Percentiles rank a stretch among this genome's conserved stretches.
These are phyloP conservation scores for Aaosphaeria pasadenensis DNA, from an alignment of 2,329 filamentous ascomycete genomes.

Conservation along the genomic window DNA sequence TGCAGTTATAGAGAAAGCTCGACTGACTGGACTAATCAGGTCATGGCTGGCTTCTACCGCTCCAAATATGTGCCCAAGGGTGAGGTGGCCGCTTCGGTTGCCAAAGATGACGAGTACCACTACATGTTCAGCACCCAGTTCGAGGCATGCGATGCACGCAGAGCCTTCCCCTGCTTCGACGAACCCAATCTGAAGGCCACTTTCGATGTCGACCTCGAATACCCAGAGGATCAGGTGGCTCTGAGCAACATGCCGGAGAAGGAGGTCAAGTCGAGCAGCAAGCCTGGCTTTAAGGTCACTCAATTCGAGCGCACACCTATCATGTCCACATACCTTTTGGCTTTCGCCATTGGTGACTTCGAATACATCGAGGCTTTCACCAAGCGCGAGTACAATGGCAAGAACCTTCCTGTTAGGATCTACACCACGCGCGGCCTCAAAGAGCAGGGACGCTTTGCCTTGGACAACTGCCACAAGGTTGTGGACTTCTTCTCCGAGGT, in stretches of 20 bases:
- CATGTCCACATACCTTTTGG: conserved; percentile 95
- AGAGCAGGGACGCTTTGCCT: conserved; percentile 83
- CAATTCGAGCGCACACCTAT: conserved; percentile 87
- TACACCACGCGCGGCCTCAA: conserved; percentile 95
- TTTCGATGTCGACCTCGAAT: conserved; percentile 90
- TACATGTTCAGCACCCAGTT: conserved; percentile 92
- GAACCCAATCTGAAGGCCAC: conserved; percentile 96
- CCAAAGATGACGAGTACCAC: conserved; percentile 63
- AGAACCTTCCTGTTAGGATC: conserved; percentile 86
- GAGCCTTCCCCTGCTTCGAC: conserved; percentile 97
- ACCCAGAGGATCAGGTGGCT: conserved; percentile 83
- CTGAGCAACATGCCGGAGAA: conserved; percentile 96
- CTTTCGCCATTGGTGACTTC: conserved; percentile 95
- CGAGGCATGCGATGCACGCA: conserved; percentile 89
- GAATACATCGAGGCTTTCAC: conserved; percentile 94
- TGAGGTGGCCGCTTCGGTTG: conserved; percentile 71
- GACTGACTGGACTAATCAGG: conserved; percentile 11
- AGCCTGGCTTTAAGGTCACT: conserved; percentile 69
- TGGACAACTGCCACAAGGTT: conserved; percentile 87
- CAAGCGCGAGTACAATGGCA: conserved; percentile 84
- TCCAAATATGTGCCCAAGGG: conserved; percentile 86
- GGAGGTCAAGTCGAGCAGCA: conserved; percentile 68
- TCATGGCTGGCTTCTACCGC: conserved; percentile 89
- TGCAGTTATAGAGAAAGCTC: neutral
- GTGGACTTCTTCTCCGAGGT: conserved; percentile 97